Evolutionary conservation across 768 basidiomycete genomes (phyloP).

Genomic region (Vararia minispora): DNA sequence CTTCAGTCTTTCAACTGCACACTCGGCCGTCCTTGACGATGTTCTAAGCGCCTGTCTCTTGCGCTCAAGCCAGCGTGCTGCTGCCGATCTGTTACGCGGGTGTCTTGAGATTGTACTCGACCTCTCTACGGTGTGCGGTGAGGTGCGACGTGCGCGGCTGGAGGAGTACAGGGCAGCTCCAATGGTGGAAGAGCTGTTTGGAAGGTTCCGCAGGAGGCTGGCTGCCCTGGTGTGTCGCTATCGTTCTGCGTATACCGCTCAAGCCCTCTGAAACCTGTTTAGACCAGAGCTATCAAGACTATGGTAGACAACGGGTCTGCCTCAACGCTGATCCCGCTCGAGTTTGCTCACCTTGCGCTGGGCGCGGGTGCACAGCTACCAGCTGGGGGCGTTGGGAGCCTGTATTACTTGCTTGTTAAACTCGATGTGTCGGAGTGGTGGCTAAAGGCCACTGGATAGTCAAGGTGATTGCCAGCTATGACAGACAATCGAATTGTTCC

Average conservation of each 20-base stretch:
- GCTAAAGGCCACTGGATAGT: background rate
- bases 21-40: conserved; percentile 60
- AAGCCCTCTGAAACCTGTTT: no score
- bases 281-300: conserved; percentile 48
- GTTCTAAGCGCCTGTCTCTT: conserved; percentile 69
- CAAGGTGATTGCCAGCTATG: no score
- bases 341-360: conserved; percentile 10
- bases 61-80: conserved; percentile 52
- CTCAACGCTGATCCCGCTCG: conserved; percentile 11
- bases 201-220: conserved; percentile 45
- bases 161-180: conserved; percentile 58
- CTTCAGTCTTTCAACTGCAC: conserved; percentile 56
- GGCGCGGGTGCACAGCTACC: conserved; percentile 6
- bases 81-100: conserved; percentile 52
- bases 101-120: conserved; percentile 57
- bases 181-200: conserved; percentile 40
- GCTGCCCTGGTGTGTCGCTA: conserved; percentile 38
- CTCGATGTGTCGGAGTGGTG: conserved; percentile 8
- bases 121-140: conserved; percentile 53
- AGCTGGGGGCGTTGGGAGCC: conserved; percentile 8
- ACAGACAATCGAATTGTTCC: no score
- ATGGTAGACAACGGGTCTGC: conserved; percentile 38
- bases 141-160: conserved; percentile 39
- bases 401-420: conserved; percentile 13
- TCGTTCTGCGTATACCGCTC: background rate